Evolutionary conservation across 106 monocot genomes (phyloP).

Genomic region (Narthecium ossifragum): DNA sequence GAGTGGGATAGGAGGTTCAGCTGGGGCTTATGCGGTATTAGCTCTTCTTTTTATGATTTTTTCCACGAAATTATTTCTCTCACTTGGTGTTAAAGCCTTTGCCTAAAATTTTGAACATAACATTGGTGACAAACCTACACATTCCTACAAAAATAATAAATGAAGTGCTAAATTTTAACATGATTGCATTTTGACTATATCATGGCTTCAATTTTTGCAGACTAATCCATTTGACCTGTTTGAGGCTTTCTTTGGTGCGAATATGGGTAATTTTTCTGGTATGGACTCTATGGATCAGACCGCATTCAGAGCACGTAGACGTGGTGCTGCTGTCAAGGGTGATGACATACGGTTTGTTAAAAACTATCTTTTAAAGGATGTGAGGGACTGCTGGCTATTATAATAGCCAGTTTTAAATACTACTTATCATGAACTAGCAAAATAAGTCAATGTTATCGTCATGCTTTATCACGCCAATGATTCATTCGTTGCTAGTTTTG

Average conservation of each 20-base stretch:
- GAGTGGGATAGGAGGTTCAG: slow-evolving; percentile 66
- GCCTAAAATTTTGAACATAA: neutral
- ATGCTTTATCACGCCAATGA: too few species aligned
- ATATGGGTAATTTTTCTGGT: slow-evolving; percentile 81
- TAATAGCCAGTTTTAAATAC: too few species aligned
- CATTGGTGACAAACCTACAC: too few species aligned
- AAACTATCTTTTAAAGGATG: neutral
- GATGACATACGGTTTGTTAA: slow-evolving; percentile 86
- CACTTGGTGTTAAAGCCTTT: neutral
- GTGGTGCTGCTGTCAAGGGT: slow-evolving; percentile 59
- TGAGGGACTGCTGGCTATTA: too few species aligned
- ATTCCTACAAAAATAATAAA: too few species aligned
- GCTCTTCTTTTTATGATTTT: neutral
- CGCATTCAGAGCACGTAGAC: slow-evolving; percentile 57
- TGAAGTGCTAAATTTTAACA: too few species aligned
- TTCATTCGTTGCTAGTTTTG: too few species aligned
- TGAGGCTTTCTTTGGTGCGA: slow-evolving; percentile 93
- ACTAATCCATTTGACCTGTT: slow-evolving; percentile 97
- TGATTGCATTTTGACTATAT: too few species aligned
- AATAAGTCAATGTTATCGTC: too few species aligned
- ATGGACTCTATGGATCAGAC: slow-evolving; percentile 88
- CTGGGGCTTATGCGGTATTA: slow-evolving; percentile 83
- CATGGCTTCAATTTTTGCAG: slow-evolving; percentile 35
- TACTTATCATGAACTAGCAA: too few species aligned
- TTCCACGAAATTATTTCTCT: too few species aligned